Base-by-base conservation (phyloP, 169 alveolate genomes). In the Plasmodium relictum region DNA sequence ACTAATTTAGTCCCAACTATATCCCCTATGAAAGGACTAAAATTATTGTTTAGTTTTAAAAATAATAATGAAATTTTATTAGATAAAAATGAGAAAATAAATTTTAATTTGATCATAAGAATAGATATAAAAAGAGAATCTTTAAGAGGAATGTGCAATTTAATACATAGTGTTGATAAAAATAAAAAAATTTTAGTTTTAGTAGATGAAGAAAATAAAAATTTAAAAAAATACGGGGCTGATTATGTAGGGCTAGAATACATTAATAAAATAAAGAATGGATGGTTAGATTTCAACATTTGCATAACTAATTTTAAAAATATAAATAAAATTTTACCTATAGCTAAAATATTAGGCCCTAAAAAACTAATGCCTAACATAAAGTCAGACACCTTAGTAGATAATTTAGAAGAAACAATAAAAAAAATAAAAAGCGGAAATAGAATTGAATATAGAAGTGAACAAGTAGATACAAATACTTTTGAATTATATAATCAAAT, bases 281-380 rank as follows among this genome's bases (percentile, higher is more conserved):
- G 98, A 42, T 96, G 97, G 96, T 88, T 96, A 9, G 95, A 96
- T 72, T 97, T 97, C 63, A 98, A 97, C 90, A 93, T 93, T 16
- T 85, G 97, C 54, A 74, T 97, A 48, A 96, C 98, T 7, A 90
- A 97, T 10, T 93, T 94, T 37, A 94, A 93, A 44, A 93, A 94
- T 22, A 96, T 97, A 95, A 96, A 95, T 48, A 83, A 88, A 65
- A 89, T 97, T 10, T 93, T 96, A 72, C 95, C 96, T 24, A 88
- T 96, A 52, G 99, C 99, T 2, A 96, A 95, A 65, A 93, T 96
- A 41, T 93, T 97, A 12, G 99, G 99, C 0, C 99, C 99, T 0
- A 94, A 94, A 73, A 97, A 96, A 63, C 93, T 97, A 50, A 97
- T 97, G 98, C 99, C 99, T 10, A 97, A 96, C 54, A 92, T 95